Evolutionary conservation across 2,329 filamentous ascomycete species (phyloP).

Genomic region (Fusarium pininemorale): DNA sequence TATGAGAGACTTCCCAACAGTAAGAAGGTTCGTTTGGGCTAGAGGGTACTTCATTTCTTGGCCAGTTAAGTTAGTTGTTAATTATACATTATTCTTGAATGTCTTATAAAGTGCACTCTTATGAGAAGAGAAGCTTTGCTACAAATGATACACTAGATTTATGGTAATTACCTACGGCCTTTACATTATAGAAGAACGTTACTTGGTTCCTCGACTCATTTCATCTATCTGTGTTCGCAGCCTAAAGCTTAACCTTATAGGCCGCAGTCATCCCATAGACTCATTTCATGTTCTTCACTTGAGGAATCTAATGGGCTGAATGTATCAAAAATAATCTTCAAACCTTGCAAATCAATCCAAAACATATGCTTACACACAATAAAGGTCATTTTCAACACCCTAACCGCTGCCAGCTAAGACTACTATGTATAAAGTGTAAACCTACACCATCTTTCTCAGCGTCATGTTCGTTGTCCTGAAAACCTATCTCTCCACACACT

Average conservation of each 20-base stretch:
- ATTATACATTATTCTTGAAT: no score
- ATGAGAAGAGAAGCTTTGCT: not conserved
- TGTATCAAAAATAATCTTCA: no score
- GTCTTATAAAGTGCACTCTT: fast-evolving
- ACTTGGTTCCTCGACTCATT: no score
- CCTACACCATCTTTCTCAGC: not conserved
- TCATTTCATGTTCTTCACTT: no score
- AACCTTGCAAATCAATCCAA: no score
- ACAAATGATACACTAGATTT: fast-evolving
- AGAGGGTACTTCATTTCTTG: fast-evolving
- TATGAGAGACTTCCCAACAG: not conserved
- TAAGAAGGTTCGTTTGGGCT: not conserved
- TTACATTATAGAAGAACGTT: fast-evolving
- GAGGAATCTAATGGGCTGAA: no score
- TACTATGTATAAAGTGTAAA: not conserved
- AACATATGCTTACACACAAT: not conserved
- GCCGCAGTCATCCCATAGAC: no score
- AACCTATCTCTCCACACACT: not conserved
- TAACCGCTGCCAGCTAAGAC: not conserved
- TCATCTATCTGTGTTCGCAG: no score
- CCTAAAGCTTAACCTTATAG: no score
- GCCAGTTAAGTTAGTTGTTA: no score
- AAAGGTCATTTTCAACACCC: not conserved
- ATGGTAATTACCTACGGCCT: fast-evolving
- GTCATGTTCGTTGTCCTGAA: not conserved